Base-by-base conservation (phyloP, 129 eudicot species). In the Cynara cardunculus region DNA sequence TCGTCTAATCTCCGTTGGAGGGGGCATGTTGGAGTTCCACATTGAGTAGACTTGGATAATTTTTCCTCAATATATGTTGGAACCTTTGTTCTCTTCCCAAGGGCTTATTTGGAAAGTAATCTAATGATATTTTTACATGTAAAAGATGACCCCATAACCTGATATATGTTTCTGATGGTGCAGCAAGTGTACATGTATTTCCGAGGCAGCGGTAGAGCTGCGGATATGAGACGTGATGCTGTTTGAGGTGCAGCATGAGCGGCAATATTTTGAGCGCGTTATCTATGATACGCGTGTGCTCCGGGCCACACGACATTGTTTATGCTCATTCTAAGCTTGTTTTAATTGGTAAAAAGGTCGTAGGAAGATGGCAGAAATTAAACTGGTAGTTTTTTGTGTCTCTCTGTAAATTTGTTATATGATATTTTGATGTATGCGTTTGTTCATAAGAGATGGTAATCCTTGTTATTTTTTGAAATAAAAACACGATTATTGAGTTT, bases 101-200 rank as follows among this genome's bases (percentile, higher is more conserved):
- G 21, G 21, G 61, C 61, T 49, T 21, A 14, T 4, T 14, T 49
- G 61, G 61, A 14, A 6, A 49, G 61, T 49, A 14, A 49, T 14
- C 0, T 49, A 16, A 49, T 16, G 5, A 3, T 49, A 14, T 49
- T 14, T 5, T 49, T 16, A 49, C 61, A 12, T 35, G 7, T 5
- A 35, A 11, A 35, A 3, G 41, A 5, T 10, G 41, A 35, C 41
- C n/a, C 59, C 4, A 9, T 27, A 30, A 61, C 34, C 44, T 78
- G 80, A 37, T 64, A 82, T 68, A 4, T 67, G 16, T 74, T 22
- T 81, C 4, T 69, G 49, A 27, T 75, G 46, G 31, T 88, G 89
- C 99, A 96, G 98, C 99, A 96, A 96, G 98, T 93, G 72, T 91
- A 92, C 82, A 96, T 93, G 98, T 92, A 96, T 64, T 96, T 96